Conservation (phyloP, 2,329 filamentous ascomycete species). For the Ploettnerulaceae sp. region DNA sequence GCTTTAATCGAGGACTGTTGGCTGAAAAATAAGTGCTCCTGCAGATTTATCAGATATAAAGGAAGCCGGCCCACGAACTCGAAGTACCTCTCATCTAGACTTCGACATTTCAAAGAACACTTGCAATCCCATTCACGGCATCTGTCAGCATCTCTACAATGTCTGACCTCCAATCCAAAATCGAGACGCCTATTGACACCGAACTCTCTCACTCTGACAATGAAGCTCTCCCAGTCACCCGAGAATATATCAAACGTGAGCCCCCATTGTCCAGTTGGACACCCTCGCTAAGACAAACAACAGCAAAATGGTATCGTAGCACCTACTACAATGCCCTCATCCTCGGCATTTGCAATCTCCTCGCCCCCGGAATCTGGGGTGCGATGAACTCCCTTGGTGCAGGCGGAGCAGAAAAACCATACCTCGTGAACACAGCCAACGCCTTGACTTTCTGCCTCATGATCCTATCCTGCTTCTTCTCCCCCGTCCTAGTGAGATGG, state of each 20-base stretch:
- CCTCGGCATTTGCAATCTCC: conserved; percentile 65
- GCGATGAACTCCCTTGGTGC: conserved; percentile 71
- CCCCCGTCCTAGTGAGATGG: conserved; percentile 57
- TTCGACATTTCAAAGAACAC: not conserved
- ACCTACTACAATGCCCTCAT: conserved; percentile 70
- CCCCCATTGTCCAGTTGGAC: not conserved
- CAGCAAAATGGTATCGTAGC: conserved; percentile 60
- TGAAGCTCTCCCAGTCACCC: conserved; percentile 16
- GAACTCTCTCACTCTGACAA: conserved; percentile 17
- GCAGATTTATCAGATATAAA: too few relatives aligned
- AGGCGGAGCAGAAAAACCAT: conserved; percentile 59
- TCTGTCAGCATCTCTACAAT: not conserved
- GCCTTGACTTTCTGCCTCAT: conserved; percentile 68
- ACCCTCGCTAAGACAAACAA: not conserved
- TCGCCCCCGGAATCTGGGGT: conserved; percentile 67
- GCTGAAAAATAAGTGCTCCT: too few relatives aligned
- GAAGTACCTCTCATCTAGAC: not conserved
- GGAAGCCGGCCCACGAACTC: not conserved
- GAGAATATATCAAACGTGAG: conserved; percentile 17
- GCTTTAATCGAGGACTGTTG: too few relatives aligned
- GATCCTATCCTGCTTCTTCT: conserved; percentile 65
- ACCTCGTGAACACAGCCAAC: conserved; percentile 64
- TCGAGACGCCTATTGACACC: conserved; percentile 4
- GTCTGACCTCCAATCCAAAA: conserved; percentile 12
- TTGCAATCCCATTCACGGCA: not conserved